These are phyloP conservation scores for Cladorrhinum sp. DNA, from an alignment of 2,329 filamentous ascomycete species.

Conservation along the genomic window DNA sequence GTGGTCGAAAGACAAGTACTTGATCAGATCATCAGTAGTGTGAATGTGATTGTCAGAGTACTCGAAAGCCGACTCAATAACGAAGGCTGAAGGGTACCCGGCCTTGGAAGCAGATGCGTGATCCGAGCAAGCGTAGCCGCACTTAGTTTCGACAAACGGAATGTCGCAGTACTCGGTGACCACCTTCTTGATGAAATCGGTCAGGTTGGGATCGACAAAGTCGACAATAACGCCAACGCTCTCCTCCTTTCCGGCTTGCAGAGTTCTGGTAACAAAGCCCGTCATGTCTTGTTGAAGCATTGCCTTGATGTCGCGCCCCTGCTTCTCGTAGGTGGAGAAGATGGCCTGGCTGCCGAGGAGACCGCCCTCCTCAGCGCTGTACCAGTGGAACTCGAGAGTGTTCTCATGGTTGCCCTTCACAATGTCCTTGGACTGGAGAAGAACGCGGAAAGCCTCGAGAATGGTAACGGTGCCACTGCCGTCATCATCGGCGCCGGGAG, in stretches of 20 bases:
- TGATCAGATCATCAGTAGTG: constrained; percentile 67
- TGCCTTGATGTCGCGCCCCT: constrained; percentile 75
- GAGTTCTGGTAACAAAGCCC: constrained; percentile 77
- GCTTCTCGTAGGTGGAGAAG: constrained; percentile 75
- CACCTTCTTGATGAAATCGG: constrained; percentile 85
- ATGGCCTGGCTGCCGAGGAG: constrained; percentile 86
- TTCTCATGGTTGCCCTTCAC: constrained; percentile 70
- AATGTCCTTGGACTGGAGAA: constrained; percentile 71
- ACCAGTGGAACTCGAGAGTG: constrained; percentile 96
- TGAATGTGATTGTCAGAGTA: constrained; percentile 69
- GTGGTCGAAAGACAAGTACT: constrained; percentile 64
- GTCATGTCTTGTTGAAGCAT: constrained; percentile 99
- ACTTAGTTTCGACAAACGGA: constrained; percentile 46
- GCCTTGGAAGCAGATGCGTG: constrained; percentile 64
- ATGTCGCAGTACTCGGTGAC: constrained; percentile 87
- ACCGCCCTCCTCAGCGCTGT: constrained; percentile 85
- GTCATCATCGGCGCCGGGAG: constrained; percentile 93
- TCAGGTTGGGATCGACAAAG: constrained; percentile 79
- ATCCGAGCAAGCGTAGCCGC: constrained; percentile 62
- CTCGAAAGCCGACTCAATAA: constrained; percentile 60
- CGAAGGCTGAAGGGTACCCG: constrained; percentile 63
- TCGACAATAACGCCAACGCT: constrained; percentile 91
- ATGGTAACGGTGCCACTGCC: constrained; percentile 93
- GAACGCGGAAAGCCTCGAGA: constrained; percentile 79
- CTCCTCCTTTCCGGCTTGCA: constrained; percentile 79